A percentile compares a stretch with the other conserved stretches of the same genome.
Evolutionary conservation across 2,329 filamentous ascomycete genomes (phyloP).

Genomic region (Trichoderma endophyticum): DNA sequence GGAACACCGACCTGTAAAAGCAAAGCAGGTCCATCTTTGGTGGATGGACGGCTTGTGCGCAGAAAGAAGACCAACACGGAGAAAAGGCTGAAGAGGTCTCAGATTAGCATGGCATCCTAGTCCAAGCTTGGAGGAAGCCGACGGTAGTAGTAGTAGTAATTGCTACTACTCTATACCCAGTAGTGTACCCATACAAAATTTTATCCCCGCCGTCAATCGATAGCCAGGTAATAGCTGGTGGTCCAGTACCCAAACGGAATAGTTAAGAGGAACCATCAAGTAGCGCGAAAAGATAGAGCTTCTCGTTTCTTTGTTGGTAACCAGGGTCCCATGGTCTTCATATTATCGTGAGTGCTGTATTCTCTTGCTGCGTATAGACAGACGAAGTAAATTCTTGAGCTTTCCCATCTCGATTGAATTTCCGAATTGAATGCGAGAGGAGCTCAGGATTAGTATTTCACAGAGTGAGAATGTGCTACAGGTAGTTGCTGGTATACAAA

Average conservation of each 20-base stretch:
- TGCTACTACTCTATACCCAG: neutral
- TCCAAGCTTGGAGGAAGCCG: neutral
- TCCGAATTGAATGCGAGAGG: neutral
- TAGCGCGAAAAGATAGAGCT: neutral
- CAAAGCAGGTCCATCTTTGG: neutral
- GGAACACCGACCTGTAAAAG: neutral
- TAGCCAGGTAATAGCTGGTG: slow-evolving; percentile 2
- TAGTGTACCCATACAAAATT: neutral
- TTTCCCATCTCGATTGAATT: neutral
- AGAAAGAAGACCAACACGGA: neutral
- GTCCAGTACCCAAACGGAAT: neutral
- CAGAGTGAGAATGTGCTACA: neutral
- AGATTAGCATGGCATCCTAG: neutral
- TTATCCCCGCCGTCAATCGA: slow-evolving; percentile 1
- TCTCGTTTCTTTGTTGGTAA: neutral
- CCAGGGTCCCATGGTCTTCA: neutral
- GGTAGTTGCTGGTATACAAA: neutral
- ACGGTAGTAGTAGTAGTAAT: neutral
- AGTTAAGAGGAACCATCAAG: neutral
- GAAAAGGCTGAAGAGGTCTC: neutral
- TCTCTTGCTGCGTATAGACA: neutral
- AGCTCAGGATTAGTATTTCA: neutral
- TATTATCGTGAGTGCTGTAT: neutral
- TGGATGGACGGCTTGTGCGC: neutral
- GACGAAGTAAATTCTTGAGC: neutral